Base-by-base conservation (phyloP, 495 filamentous ascomycete genomes). In the Friedmanniomyces endolithicus region DNA sequence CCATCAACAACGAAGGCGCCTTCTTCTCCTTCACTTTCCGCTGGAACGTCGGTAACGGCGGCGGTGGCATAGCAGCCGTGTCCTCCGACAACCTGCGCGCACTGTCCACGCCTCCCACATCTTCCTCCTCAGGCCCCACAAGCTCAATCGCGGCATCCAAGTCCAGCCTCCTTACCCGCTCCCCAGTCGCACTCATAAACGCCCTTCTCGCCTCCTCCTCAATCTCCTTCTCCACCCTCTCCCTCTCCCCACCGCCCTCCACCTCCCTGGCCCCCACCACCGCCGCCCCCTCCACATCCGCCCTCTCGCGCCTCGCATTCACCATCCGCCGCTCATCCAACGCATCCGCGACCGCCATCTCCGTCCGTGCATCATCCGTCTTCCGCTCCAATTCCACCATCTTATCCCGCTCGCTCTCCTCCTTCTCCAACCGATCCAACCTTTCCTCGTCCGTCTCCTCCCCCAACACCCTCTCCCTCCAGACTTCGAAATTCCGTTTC, bases 311-410 rank as follows among this genome's bases (percentile, higher is more conserved):
- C 60, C 88, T 75, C 17, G 92, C 94, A 73, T 97, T 99, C 60
- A 90, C 70, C 37, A 81, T 88, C 54, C 92, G 74, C 45, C 97
- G 96, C 71, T 97, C 89, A 70, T 99, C 94, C 59, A 99, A 70
- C 29, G 88, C 88, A 73, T 99, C 94, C 34, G 94, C 94, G 61
- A 97, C 85, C 46, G 83, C 85, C 94, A 99, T 97, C 72, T 97
- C 94, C 52, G 84, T 74, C 74, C 92, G 94, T n/a, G 88, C 87
- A 68, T 99, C 94, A 25, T 82, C 70, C 53, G 88, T 94, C 69
- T 90, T 90, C 50, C 79, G 77, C 68, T 90, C 86, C 58, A 90
- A 65, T 64, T 86, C 85, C 19, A 79, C 78, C 86, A 90, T 90
- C 57, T 81, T 81, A 63, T 87, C 82, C 19, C 75, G 67, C 61